Base-by-base conservation (phyloP, 2,329 filamentous ascomycete genomes). In the Xylariaceae sp. region DNA sequence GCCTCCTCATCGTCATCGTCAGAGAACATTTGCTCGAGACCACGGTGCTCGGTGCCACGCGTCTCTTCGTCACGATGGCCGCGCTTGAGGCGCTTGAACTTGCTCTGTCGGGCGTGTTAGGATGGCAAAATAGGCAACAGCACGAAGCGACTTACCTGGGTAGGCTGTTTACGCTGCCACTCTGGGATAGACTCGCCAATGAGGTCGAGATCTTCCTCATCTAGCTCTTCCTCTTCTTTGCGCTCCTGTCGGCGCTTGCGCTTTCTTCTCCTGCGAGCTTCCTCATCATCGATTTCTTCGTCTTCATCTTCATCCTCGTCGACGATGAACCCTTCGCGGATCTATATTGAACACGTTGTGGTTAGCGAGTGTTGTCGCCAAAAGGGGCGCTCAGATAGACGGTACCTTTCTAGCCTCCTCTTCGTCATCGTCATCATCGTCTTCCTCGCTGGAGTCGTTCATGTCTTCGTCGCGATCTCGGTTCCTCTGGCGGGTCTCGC, bases 11-110 rank as follows among this genome's bases (percentile, higher is more conserved):
- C 91, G 54, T 97, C 92, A 46, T 96, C 92, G 58, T 96, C 92
- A 33, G 89, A 91, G 69, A 99, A 99, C 58, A 99, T 97, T 60
- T 96, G 86, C 58, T 90, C 86, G 14, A 97, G 81, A 19, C 87
- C 90, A 53, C 86, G 85, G 38, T 83, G 78, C 57, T 85, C 78
- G 58, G 74, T 75, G 22, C 75, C 75, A 18, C 82, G 79, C 44
- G 90, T 80, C 48, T 81, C 82, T 55, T 90, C 86, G 56, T 86
- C 85, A 53, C 87, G 81, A 58, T 92, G 89, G 47, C 94, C 92
- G 57, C 90, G 89, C 76, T 97, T 99, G 48, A 99, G 82, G 38
- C 94, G 88, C 72, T 99, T 99, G 77, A 95, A 95, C 67, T 96
- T 95, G 59, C 86, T 86, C 86, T 95, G 56, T 32, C 11, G 32